Evolutionary conservation across 2,329 filamentous ascomycete species (phyloP), one percentile per base, ranked within the genome.

Genomic region (Cercospora sp.): DNA sequence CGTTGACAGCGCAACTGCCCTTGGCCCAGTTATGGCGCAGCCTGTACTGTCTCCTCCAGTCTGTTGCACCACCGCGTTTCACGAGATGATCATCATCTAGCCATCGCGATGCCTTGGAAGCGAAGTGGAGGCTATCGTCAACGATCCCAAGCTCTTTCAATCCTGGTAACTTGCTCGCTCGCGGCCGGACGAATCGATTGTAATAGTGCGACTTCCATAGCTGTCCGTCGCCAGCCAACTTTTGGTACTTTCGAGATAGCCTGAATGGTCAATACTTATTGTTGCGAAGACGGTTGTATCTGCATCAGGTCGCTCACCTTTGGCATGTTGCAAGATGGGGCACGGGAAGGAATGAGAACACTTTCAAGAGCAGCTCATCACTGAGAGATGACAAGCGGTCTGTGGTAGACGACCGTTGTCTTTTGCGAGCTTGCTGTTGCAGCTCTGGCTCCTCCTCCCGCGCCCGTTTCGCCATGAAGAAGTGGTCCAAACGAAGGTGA

Each of bases 171-270:
- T 91, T 88, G 72, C 91, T 86, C 40, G 91, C 91, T 75, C 93
- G 88, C 45, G 93, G 93, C 40, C 91, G 86, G 31, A 97, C 92
- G 79, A 97, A 98, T 70, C 91, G 89, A 28, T 88, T 85, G 80
- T 96, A 97, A 80, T 97, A 99, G 60, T 93, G 87, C 13, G 87
- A 86, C 78, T 94, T 95, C 95, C 95, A 99, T 66, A 98, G 82
- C 77, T 97, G 93, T 0, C 91, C 90, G 79, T 98, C 95, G 64
- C 86, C 85, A 7, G 92, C 86, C 18, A 98, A 85, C 45, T 84
- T 84, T 73, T 89, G 84, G 76, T 97, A 91, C 68, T 91, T 92
- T 64, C 82, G 88, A 1, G 93, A 97, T n/a, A 94, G 84, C 64
- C 88, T 85, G 82, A 5, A 84, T 82, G 40, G 87, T 83, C 64